Evolutionary conservation across 441 rosid species (phyloP).

Genomic region (Bruguiera hainesii): DNA sequence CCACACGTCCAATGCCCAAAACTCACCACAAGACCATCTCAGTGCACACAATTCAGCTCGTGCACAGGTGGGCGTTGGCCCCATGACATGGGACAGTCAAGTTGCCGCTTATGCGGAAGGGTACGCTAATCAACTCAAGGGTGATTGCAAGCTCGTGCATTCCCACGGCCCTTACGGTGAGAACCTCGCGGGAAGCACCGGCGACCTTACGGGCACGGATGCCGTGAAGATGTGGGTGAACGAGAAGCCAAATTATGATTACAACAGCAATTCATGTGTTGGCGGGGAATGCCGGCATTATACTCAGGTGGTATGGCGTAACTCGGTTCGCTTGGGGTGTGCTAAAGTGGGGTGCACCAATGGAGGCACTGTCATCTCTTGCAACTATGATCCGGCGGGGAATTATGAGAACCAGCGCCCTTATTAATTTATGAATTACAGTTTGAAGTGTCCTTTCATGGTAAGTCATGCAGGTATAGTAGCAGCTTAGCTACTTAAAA

Average conservation of each 20-base stretch:
- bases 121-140: slow-evolving; percentile 33
- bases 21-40: background rate
- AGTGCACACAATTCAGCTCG: background rate
- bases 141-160: slow-evolving; percentile 39
- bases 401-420: too few species aligned
- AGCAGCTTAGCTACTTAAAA: too few species aligned
- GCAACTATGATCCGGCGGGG: slow-evolving; percentile 74
- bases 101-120: slow-evolving; percentile 45
- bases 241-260: slow-evolving; percentile 42
- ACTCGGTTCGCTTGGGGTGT: slow-evolving; percentile 43
- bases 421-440: too few species aligned
- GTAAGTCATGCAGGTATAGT: too few species aligned
- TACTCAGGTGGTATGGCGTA: slow-evolving; percentile 54
- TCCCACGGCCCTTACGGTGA: slow-evolving; percentile 56
- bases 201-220: slow-evolving; percentile 27
- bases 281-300: slow-evolving; percentile 46
- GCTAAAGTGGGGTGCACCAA: slow-evolving; percentile 45
- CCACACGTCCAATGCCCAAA: background rate
- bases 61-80: background rate
- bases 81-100: background rate
- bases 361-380: slow-evolving; percentile 56
- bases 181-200: slow-evolving; percentile 45
- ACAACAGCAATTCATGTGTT: slow-evolving; percentile 39
- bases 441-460: too few species aligned
- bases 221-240: slow-evolving; percentile 49